A percentile compares a stretch with the other conserved stretches of the same genome.
Conservation (phyloP, 495 filamentous ascomycete species). For the Halenospora varia region DNA sequence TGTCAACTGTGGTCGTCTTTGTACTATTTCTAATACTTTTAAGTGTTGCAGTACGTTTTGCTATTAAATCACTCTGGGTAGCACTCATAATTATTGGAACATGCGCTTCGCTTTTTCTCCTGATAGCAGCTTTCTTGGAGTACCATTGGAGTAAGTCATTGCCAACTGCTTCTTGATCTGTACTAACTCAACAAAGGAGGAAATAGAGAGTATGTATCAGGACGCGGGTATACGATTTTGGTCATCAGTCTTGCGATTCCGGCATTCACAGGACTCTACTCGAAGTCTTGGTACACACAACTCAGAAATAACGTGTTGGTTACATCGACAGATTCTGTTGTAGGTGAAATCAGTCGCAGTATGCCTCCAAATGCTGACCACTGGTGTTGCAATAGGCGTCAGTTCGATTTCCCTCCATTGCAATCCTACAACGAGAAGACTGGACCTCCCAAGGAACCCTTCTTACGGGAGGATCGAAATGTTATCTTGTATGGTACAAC, state of each 20-base stretch:
- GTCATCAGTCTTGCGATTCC: not conserved
- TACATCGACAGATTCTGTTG: conserved; percentile 1
- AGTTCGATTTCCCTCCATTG: conserved; percentile 1
- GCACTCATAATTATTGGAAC: too few species aligned
- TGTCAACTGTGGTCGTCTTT: too few species aligned
- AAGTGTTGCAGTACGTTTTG: too few species aligned
- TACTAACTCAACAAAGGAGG: too few species aligned
- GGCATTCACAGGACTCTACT: not conserved
- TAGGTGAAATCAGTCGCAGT: not conserved
- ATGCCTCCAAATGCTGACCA: not conserved
- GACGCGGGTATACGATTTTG: not conserved
- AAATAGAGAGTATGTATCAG: too few species aligned
- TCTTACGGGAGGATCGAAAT: not conserved
- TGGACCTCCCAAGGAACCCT: conserved; percentile 1
- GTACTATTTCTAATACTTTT: too few species aligned
- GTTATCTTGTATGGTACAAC: conserved; percentile 2
- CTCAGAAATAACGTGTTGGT: not conserved
- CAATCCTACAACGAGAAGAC: not conserved
- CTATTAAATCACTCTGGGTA: too few species aligned
- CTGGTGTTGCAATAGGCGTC: not conserved
- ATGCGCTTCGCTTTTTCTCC: too few species aligned
- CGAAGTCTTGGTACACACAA: not conserved
- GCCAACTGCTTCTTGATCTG: too few species aligned
- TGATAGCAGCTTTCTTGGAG: too few species aligned
- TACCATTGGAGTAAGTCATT: too few species aligned